phyloP scores from a whole-genome alignment of 1,284 basidiomycete species.

The Moniliella sp. region DNA sequence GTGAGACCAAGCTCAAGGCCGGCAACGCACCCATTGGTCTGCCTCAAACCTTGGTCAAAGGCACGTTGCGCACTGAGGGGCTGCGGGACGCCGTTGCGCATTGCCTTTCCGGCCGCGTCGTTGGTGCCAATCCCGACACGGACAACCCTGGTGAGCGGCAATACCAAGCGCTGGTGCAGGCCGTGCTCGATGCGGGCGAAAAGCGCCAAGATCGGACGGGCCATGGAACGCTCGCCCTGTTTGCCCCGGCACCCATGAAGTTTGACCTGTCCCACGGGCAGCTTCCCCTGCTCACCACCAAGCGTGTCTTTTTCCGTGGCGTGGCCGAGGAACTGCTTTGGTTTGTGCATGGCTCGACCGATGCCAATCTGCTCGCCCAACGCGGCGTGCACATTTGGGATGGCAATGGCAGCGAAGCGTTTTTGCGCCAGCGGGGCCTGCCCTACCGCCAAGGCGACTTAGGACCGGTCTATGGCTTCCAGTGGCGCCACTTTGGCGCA shows the following conservation, averaged over 20 bases:
- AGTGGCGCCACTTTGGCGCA: slow-evolving; percentile 95
- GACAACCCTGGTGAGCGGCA: slow-evolving; percentile 19
- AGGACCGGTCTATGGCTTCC: slow-evolving; percentile 92
- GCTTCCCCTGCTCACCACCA: slow-evolving; percentile 78
- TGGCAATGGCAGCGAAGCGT: slow-evolving; percentile 72
- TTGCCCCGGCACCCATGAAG: slow-evolving; percentile 23
- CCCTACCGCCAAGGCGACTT: slow-evolving; percentile 68
- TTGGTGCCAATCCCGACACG: no score
- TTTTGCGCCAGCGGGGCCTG: slow-evolving; percentile 63
- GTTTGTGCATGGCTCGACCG: slow-evolving; percentile 72
- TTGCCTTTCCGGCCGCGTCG: neutral
- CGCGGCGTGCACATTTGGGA: slow-evolving; percentile 92
- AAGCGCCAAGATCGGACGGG: slow-evolving; percentile 22
- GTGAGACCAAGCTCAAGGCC: slow-evolving; percentile 23
- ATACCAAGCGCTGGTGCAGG: slow-evolving; percentile 21
- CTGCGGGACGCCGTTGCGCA: no score
- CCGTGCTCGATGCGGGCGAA: slow-evolving; percentile 21
- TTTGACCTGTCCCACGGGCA: slow-evolving; percentile 16
- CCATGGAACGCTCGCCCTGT: slow-evolving; percentile 25
- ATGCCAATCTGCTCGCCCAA: slow-evolving; percentile 53
- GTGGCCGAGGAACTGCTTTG: slow-evolving; percentile 86
- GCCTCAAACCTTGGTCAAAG: neutral
- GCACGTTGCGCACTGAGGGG: no score
- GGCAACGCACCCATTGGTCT: slow-evolving; percentile 17
- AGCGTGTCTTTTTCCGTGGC: slow-evolving; percentile 72